Evolutionary conservation across 306 rosid genomes (phyloP).

Genomic region (Glycyrrhiza uralensis): DNA sequence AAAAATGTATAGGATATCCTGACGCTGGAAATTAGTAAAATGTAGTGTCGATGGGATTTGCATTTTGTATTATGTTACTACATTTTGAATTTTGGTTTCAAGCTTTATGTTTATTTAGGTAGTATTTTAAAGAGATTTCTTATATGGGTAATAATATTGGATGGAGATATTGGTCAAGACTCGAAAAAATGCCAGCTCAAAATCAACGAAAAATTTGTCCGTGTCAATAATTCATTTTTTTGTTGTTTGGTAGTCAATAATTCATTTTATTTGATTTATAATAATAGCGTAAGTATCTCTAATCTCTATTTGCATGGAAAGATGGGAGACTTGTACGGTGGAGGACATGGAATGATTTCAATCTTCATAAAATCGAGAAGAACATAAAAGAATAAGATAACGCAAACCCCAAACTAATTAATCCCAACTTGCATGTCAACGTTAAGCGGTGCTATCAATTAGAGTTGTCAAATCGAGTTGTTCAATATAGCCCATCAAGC

Average conservation of each 20-base stretch:
- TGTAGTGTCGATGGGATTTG: neutral
- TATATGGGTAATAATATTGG: neutral
- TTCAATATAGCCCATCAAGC: too few relatives aligned
- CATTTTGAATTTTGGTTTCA: neutral
- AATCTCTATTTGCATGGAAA: neutral
- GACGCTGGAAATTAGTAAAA: neutral
- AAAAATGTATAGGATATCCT: too few relatives aligned
- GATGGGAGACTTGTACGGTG: slow-evolving; percentile 26
- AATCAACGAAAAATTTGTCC: neutral
- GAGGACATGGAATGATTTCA: slow-evolving; percentile 20
- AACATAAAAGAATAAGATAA: neutral
- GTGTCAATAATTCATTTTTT: neutral
- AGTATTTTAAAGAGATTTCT: neutral
- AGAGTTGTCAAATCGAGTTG: too few relatives aligned
- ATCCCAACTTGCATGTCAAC: neutral
- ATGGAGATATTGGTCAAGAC: neutral
- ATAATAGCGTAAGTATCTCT: neutral
- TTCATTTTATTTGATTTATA: neutral
- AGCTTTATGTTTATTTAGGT: neutral
- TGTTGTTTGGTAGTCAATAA: too few relatives aligned
- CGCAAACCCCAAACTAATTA: neutral
- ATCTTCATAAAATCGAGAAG: slow-evolving; percentile 6
- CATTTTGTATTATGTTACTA: neutral
- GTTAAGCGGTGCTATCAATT: too few relatives aligned
- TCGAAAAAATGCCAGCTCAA: slow-evolving; percentile 21